Conservation (phyloP, 257 asterid genomes). For the Parsonsia alboflavescens region DNA sequence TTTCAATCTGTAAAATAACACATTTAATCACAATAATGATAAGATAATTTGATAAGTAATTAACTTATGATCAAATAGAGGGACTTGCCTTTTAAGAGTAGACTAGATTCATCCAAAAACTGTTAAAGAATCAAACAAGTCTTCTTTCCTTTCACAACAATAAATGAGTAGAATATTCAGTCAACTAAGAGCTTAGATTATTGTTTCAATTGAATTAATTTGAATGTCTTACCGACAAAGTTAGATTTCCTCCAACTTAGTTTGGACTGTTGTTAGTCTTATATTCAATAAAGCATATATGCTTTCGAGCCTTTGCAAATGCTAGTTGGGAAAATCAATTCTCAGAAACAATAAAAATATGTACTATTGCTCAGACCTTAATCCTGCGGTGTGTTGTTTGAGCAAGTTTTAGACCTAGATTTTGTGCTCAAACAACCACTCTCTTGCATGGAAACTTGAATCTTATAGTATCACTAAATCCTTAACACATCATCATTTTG, state of each 20-base stretch:
- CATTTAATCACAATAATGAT: no score
- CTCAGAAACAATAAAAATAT: slow-evolving; percentile 11
- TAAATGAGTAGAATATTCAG: slow-evolving; percentile 11
- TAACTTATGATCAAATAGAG: no score
- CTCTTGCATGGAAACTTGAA: background rate
- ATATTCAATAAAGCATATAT: background rate
- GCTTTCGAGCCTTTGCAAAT: slow-evolving; percentile 9
- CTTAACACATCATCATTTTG: background rate
- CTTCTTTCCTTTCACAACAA: background rate
- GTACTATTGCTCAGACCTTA: background rate
- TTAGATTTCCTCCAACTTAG: slow-evolving; percentile 5
- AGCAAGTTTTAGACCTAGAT: background rate
- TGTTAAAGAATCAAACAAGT: background rate
- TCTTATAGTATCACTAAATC: background rate
- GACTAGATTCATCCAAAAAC: no score
- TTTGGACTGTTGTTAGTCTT: slow-evolving; percentile 2
- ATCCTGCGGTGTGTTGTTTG: slow-evolving; percentile 11
- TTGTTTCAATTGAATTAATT: background rate
- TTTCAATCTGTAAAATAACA: no score
- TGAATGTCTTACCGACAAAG: slow-evolving; percentile 10
- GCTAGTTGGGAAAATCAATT: slow-evolving; percentile 22
- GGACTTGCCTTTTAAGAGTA: no score
- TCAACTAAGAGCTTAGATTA: slow-evolving; percentile 12
- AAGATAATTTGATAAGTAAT: no score
- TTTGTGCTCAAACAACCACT: slow-evolving; percentile 3